phyloP scores from a whole-genome alignment of 768 basidiomycete species.

The Russula virescens region DNA sequence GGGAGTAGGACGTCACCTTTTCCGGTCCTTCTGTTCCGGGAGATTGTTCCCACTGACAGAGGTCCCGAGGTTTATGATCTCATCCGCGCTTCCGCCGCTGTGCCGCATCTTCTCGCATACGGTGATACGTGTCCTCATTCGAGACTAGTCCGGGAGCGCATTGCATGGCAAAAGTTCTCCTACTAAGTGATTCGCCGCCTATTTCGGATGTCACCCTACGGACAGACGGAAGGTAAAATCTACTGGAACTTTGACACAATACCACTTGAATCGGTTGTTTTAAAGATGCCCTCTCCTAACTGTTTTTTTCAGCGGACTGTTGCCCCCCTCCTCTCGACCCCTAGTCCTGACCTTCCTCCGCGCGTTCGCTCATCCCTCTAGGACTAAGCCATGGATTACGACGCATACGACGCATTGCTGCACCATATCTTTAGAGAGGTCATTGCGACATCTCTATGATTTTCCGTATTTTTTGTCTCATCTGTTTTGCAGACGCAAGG shows the following conservation, averaged over 20 bases:
- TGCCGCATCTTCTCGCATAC: background rate
- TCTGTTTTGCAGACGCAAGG: conserved; percentile 58
- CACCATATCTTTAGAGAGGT: conserved; percentile 78
- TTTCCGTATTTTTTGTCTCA: conserved; percentile 10
- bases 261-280: background rate
- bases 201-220: background rate
- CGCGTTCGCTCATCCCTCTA: background rate
- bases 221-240: background rate
- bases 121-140: background rate
- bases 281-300: conserved; percentile 11
- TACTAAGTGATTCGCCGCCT: conserved; percentile 3
- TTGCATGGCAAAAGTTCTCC: background rate
- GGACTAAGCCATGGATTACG: conserved; percentile 58
- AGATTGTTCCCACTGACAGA: conserved; percentile 2
- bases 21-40: background rate
- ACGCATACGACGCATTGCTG: conserved; percentile 71
- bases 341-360: conserved; percentile 19
- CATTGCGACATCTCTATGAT: conserved; percentile 22
- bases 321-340: conserved; percentile 9
- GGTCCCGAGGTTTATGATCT: background rate
- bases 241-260: background rate
- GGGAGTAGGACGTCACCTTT: background rate
- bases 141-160: background rate
- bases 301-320: conserved; percentile 17
- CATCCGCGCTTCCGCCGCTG: conserved; percentile 10